A percentile compares a stretch with the other conserved stretches of the same genome.
Evolutionary conservation across 345 rosid genomes (phyloP).

Genomic region (Syzygium jambos): DNA sequence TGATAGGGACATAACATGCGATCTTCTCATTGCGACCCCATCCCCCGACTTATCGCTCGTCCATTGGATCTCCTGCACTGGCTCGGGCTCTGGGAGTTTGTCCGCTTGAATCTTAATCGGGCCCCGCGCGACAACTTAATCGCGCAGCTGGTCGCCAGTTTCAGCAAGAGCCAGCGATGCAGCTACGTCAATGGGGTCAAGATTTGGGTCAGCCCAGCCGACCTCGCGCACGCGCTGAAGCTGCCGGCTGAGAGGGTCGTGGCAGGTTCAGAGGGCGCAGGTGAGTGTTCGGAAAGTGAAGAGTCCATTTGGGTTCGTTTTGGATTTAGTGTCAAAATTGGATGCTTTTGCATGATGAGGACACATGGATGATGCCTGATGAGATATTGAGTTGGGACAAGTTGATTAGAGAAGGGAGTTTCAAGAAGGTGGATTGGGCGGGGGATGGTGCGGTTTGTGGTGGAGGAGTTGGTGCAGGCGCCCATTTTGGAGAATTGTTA

Average conservation of each 20-base stretch:
- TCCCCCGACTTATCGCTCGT: too few relatives aligned
- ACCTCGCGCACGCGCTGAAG: conserved; percentile 70
- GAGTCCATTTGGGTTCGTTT: conserved; percentile 39
- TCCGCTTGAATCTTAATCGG: too few relatives aligned
- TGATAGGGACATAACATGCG: conserved; percentile 65
- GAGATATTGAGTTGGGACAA: conserved; percentile 37
- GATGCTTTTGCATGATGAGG: conserved; percentile 68
- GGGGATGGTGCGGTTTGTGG: conserved; percentile 71
- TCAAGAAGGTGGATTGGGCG: conserved; percentile 76
- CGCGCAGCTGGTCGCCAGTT: too few relatives aligned
- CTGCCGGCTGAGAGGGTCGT: conserved; percentile 32
- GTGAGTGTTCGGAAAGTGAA: conserved; percentile 27
- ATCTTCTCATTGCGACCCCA: conserved; percentile 47
- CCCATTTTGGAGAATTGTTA: conserved; percentile 51
- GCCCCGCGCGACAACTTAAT: too few relatives aligned
- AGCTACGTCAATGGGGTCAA: conserved; percentile 11
- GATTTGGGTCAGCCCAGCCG: conserved; percentile 57
- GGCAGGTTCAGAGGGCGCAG: conserved; percentile 8
- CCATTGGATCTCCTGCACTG: too few relatives aligned
- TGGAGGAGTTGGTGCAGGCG: conserved; percentile 51
- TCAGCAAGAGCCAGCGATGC: too few relatives aligned
- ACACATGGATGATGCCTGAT: conserved; percentile 67
- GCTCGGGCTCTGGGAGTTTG: too few relatives aligned
- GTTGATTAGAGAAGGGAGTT: conserved; percentile 42
- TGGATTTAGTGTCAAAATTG: conserved; percentile 54